phyloP scores from a whole-genome alignment of 2,329 filamentous ascomycete genomes.

The Stemphylium lycopersici region DNA sequence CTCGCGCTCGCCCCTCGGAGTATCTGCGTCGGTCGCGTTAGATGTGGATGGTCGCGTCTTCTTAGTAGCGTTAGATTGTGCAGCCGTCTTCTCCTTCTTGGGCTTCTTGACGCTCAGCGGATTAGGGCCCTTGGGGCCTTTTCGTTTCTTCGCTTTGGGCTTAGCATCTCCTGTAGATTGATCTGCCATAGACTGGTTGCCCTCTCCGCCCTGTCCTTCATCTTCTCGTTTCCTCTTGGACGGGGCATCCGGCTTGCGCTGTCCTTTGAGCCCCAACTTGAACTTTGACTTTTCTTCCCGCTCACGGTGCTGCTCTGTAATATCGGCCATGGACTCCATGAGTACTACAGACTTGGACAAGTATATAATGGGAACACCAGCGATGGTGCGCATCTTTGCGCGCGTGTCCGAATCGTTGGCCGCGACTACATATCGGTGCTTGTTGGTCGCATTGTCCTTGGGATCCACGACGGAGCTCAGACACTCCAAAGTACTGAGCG shows the following conservation, averaged over 20 bases:
- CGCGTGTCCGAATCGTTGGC: conserved; percentile 72
- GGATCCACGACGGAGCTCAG: conserved; percentile 77
- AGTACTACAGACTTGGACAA: conserved; percentile 81
- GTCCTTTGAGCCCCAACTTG: conserved; percentile 67
- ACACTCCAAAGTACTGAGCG: conserved; percentile 73
- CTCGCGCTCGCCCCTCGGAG: conserved; percentile 19
- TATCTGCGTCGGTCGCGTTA: conserved; percentile 18
- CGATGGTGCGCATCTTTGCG: conserved; percentile 67
- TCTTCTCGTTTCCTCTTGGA: conserved; percentile 52
- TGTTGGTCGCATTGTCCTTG: conserved; percentile 73
- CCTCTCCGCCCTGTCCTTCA: conserved; percentile 50
- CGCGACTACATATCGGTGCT: conserved; percentile 79
- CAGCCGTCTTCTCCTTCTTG: conserved; percentile 56
- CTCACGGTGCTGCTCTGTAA: conserved; percentile 67
- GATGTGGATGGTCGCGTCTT: conserved; percentile 18
- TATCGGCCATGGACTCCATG: conserved; percentile 75
- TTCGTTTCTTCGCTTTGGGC: conserved; percentile 59
- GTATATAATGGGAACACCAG: conserved; percentile 78
- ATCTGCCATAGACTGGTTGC: conserved; percentile 25
- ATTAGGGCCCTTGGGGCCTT: conserved; percentile 72
- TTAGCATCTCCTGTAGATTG: conserved; percentile 27
- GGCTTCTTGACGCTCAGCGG: conserved; percentile 73
- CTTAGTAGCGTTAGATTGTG: conserved; percentile 19
- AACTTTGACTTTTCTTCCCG: conserved; percentile 78
- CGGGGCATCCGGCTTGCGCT: conserved; percentile 33